Conservation (phyloP, 2,329 filamentous ascomycete genomes). For the Septoria petroselini region DNA sequence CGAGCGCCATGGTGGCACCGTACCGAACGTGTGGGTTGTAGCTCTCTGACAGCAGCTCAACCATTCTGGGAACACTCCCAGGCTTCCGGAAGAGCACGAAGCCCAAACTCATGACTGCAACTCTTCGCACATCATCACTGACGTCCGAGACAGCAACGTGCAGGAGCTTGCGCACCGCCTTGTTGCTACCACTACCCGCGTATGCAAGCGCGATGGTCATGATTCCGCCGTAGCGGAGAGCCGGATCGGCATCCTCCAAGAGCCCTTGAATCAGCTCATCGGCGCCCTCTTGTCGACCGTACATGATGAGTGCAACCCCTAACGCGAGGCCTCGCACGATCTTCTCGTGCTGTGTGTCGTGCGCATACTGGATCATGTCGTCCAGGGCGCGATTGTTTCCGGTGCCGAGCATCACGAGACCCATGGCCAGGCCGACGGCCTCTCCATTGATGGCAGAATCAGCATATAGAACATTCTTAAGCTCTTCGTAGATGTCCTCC, state of each 20-base stretch:
- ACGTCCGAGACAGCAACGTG: conserved; percentile 97
- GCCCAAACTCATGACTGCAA: conserved; percentile 94
- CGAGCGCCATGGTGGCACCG: conserved; percentile 95
- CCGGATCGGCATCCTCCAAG: conserved; percentile 88
- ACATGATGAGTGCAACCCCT: conserved; percentile 99
- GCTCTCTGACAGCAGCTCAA: conserved; percentile 94
- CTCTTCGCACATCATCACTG: conserved; percentile 92
- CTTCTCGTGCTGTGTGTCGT: conserved; percentile 98
- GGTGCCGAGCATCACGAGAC: conserved; percentile 97
- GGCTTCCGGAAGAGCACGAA: conserved; percentile 99
- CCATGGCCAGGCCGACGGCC: conserved; percentile 93
- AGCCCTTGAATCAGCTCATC: conserved; percentile 93
- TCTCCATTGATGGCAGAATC: conserved; percentile 97
- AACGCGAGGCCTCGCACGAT: conserved; percentile 93
- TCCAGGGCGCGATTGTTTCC: conserved; percentile 90
- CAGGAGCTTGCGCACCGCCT: conserved; percentile 91
- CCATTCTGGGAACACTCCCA: conserved; percentile 95
- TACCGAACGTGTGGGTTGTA: conserved; percentile 99
- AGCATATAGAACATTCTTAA: conserved; percentile 82
- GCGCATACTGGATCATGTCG: conserved; percentile 96
- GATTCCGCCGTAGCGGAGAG: conserved; percentile 92
- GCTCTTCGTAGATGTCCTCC: conserved; percentile 83
- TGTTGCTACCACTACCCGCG: conserved; percentile 96
- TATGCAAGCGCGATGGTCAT: conserved; percentile 98
- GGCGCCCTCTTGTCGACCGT: conserved; percentile 87